Percentiles rank a stretch among this genome's conserved stretches.
phyloP scores from a whole-genome alignment of 1,139 yeast genomes.

The Suhomyces terraborum region DNA sequence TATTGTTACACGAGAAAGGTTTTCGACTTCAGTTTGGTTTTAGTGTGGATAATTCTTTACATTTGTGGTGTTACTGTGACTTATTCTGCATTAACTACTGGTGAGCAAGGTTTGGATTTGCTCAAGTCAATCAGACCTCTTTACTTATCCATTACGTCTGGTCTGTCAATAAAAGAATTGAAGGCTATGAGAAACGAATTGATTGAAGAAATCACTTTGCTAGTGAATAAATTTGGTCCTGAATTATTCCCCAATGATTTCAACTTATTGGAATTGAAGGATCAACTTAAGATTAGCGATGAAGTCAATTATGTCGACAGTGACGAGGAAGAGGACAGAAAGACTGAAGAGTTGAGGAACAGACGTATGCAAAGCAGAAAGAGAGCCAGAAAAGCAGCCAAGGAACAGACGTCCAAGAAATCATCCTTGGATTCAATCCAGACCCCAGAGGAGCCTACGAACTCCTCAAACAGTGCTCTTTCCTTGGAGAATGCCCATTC shows the following conservation, averaged over 20 bases:
- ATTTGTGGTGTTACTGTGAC: conserved; percentile 69
- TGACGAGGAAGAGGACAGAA: conserved; percentile 58
- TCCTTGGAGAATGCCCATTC: conserved; percentile 30
- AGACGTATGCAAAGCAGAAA: conserved; percentile 40
- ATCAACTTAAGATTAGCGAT: conserved; percentile 31
- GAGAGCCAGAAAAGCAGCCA: conserved; percentile 25
- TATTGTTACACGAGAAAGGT: conserved; percentile 36
- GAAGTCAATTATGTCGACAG: conserved; percentile 38
- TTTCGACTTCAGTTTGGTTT: conserved; percentile 23
- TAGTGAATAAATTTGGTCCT: conserved; percentile 49
- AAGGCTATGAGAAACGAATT: conserved; percentile 44
- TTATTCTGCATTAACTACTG: conserved; percentile 83
- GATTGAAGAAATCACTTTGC: conserved; percentile 45
- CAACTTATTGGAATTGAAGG: conserved; percentile 42
- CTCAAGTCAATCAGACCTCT: conserved; percentile 82
- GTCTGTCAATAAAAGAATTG: conserved; percentile 58
- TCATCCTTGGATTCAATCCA: background rate
- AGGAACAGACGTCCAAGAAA: conserved; percentile 13
- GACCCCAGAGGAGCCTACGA: conserved; percentile 7
- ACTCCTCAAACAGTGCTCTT: conserved; percentile 22
- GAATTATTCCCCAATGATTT: conserved; percentile 50
- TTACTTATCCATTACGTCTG: conserved; percentile 67
- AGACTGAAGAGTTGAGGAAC: conserved; percentile 54
- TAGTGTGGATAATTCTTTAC: conserved; percentile 52
- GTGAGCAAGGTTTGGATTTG: conserved; percentile 91